Evolutionary conservation across 257 asterid species (phyloP), one percentile per base, ranked within the genome.

Genomic region (Solanum stenotomum): DNA sequence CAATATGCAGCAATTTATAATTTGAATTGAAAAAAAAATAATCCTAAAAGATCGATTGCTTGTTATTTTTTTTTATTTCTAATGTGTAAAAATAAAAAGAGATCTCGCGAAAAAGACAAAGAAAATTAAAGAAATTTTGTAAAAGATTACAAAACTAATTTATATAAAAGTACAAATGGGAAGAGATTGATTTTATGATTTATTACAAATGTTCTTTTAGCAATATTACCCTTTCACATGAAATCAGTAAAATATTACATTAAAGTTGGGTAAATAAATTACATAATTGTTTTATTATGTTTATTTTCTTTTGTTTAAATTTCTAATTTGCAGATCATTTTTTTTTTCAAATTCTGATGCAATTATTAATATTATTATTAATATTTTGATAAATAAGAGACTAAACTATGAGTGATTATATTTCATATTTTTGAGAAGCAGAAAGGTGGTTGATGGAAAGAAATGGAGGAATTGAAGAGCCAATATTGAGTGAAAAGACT

Each of bases 371-470:
- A 11, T 44, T 38, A 38, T 35, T 35, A 35, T 33, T 35, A n/a
- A n/a, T 79, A n/a, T 25, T 15, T 44, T 79, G 40, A 44, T 79
- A 44, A 79, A 79, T 40, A 42, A 44, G 40, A 79, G 44, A 79
- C n/a, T 79, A 27, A 79, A 44, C 5, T 37, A 5, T 72, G 29
- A 61, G 12, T 68, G 8, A 5, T 87, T 37, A 84, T 86, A 84
- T 86, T 23, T 81, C 83, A 35, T 79, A 79, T 79, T 68, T 77
- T 75, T 78, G 65, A 83, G 75, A 18, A 87, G 86, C 91, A 94
- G 96, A 93, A 46, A 90, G 94, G n/a, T 93, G 95, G 94, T 85
- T 94, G 90, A 93, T 90, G 90, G 95, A 91, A 91, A 88, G 90
- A 72, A 90, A 87, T 68, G 87, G 87, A 29, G 89, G 89, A 87